Conservation (phyloP, 257 asterid species). For the Ballota nigra region DNA sequence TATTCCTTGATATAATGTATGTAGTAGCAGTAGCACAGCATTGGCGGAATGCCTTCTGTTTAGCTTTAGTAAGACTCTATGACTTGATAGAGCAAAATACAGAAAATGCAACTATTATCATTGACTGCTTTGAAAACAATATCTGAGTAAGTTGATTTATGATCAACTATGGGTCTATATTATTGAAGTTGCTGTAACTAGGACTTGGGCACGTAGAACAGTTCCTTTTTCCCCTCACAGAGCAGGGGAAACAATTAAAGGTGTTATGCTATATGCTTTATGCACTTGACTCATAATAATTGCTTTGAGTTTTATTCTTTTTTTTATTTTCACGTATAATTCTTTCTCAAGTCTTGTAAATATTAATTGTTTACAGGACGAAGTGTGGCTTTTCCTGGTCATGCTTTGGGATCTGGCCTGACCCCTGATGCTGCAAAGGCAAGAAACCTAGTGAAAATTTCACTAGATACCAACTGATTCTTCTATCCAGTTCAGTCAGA, state of each 20-base stretch:
- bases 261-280: constrained; percentile 17
- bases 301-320: constrained; percentile 2
- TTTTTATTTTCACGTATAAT: constrained; percentile 10
- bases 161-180: not conserved
- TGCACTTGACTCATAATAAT: not conserved
- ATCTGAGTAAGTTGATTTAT: constrained; percentile 9
- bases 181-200: not conserved
- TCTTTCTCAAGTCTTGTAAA: constrained; percentile 6
- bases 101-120: not conserved
- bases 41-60: not conserved
- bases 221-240: constrained; percentile 10
- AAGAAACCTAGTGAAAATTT: constrained; percentile 38
- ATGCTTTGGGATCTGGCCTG: constrained; percentile 92
- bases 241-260: constrained; percentile 7
- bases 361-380: constrained; percentile 57
- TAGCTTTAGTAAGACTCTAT: not conserved
- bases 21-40: no score
- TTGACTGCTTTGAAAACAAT: not conserved
- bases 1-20: no score
- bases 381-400: constrained; percentile 98
- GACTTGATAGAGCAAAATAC: not conserved
- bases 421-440: constrained; percentile 90
- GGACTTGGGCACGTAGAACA: not conserved
- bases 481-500: constrained; percentile 15
- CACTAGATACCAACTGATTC: constrained; percentile 21